Percentiles rank a stretch among this genome's conserved stretches.
phyloP scores from a whole-genome alignment of 176 grass and related monocot species.

The Themeda triandra region DNA sequence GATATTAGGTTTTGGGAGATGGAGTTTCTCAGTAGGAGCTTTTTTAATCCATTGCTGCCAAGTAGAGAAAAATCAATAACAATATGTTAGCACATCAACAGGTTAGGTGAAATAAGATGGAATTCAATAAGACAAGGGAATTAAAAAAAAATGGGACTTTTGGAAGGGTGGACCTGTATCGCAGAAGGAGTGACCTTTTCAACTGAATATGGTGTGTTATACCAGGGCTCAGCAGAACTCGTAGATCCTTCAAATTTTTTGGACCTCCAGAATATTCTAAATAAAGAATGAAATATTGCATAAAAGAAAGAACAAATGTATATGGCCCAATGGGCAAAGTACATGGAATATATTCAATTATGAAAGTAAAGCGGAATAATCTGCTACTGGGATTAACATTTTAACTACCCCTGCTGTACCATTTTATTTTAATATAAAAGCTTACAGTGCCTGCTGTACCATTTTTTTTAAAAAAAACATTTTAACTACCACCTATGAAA shows the following conservation, averaged over 20 bases:
- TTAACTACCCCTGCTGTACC: too few relatives aligned
- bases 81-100: conserved; percentile 2
- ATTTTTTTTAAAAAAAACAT: too few relatives aligned
- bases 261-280: conserved; percentile 81
- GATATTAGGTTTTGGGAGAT: conserved; percentile 82
- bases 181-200: conserved; percentile 63
- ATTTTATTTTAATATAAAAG: too few relatives aligned
- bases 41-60: conserved; percentile 83
- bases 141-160: not conserved
- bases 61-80: conserved; percentile 25
- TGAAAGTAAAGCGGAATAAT: conserved; percentile 9
- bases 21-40: conserved; percentile 73
- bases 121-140: not conserved
- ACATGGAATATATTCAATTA: conserved; percentile 13
- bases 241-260: conserved; percentile 84
- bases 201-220: conserved; percentile 63
- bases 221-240: conserved; percentile 81
- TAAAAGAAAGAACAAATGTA: conserved; percentile 18
- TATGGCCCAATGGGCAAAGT: not conserved
- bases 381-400: not conserved
- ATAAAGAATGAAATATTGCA: conserved; percentile 24
- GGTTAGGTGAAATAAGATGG: not conserved
- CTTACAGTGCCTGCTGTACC: too few relatives aligned
- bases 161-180: conserved; percentile 58
- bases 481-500: not conserved